phyloP scores from a whole-genome alignment of 2,329 filamentous ascomycete genomes.

The Ophiostoma himal-ulmi region DNA sequence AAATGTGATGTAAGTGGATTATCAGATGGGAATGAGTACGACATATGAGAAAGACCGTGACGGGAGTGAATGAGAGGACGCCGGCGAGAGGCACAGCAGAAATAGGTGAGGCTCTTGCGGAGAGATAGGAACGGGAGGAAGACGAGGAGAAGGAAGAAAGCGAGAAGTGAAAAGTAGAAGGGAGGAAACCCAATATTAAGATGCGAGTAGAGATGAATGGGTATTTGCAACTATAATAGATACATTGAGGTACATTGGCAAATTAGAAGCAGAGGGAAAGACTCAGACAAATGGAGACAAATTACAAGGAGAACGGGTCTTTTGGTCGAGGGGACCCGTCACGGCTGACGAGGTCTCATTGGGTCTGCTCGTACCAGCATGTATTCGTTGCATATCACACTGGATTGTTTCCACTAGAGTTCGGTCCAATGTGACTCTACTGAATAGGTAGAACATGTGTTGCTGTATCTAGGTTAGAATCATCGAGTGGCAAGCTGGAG shows the following conservation, averaged over 20 bases:
- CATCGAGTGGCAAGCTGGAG: not conserved
- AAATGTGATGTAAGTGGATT: not conserved
- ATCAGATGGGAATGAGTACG: not conserved
- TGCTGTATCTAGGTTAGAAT: not conserved
- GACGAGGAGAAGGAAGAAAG: not conserved
- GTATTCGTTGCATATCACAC: not conserved
- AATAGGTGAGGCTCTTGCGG: not conserved
- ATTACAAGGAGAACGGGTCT: not conserved
- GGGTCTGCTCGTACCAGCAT: not conserved
- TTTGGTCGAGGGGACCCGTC: not conserved
- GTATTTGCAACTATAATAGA: not conserved
- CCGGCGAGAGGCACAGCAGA: conserved; percentile 4
- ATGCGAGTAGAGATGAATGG: not conserved
- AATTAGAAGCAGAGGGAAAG: not conserved
- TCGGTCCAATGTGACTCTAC: not conserved
- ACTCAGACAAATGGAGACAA: conserved; percentile 1
- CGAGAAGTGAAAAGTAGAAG: not conserved
- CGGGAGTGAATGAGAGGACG: not conserved
- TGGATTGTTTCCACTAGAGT: not conserved
- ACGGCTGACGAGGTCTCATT: not conserved
- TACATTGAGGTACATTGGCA: not conserved
- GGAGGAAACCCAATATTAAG: not conserved
- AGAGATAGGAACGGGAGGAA: not conserved
- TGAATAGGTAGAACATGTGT: no score
- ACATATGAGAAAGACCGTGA: not conserved